Percentiles rank a stretch among this genome's conserved stretches.
Conservation (phyloP, 1,139 yeast genomes). For the Magnusiomyces suaveolens region DNA sequence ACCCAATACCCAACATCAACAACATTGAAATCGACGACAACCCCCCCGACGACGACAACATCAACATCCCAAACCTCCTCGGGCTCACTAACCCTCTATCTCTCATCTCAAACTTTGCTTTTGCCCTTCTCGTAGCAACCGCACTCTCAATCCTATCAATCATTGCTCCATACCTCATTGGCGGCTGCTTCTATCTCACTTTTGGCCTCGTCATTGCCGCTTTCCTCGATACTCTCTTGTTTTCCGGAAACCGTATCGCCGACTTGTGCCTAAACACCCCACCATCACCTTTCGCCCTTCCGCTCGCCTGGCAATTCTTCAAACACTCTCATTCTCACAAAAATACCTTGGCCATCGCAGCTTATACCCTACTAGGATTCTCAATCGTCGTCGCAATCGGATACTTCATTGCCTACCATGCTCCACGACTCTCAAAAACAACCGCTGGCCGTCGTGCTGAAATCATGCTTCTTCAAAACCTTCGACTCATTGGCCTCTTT, state of each 20-base stretch:
- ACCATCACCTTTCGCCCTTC: no score
- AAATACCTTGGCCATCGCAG: no score
- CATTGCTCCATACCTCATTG: slow-evolving; percentile 23
- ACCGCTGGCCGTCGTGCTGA: slow-evolving; percentile 15
- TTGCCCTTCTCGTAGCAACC: slow-evolving; percentile 17
- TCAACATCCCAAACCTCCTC: neutral
- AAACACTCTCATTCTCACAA: slow-evolving; percentile 10
- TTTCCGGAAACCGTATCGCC: neutral
- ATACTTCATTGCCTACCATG: slow-evolving; percentile 15
- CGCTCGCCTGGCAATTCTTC: slow-evolving; percentile 3
- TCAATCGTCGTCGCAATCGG: slow-evolving; percentile 13
- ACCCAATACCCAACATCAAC: no score
- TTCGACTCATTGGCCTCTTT: slow-evolving; percentile 41
- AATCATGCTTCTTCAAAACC: slow-evolving; percentile 16
- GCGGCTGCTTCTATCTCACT: slow-evolving; percentile 16
- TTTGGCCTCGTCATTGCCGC: neutral
- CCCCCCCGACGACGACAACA: neutral
- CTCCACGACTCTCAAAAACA: slow-evolving; percentile 17
- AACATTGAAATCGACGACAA: no score
- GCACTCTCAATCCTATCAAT: slow-evolving; percentile 17
- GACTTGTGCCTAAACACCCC: neutral
- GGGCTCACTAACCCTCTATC: neutral
- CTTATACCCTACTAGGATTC: no score
- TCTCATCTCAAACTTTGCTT: neutral
- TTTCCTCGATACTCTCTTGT: neutral